phyloP scores from a whole-genome alignment of 192 early-diverging fungal genomes.

The Backusella luteola region DNA sequence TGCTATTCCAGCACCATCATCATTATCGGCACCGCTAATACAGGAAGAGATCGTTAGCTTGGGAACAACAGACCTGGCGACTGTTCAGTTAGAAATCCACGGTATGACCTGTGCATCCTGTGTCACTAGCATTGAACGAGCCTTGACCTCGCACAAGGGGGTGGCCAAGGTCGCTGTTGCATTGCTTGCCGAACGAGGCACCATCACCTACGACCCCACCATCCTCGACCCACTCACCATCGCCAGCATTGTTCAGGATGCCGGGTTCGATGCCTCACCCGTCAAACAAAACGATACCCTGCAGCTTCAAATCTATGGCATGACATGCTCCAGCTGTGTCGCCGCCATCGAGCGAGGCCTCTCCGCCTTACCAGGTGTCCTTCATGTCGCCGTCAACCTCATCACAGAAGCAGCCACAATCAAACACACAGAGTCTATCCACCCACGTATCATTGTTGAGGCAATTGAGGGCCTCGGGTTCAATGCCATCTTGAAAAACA shows the following conservation, averaged over 20 bases:
- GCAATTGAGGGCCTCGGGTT: conserved; percentile 75
- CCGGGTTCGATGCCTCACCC: conserved; percentile 76
- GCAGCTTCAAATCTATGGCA: conserved; percentile 56
- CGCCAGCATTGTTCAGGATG: conserved; percentile 64
- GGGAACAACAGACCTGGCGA: conserved; percentile 45
- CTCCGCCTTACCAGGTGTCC: conserved; percentile 43
- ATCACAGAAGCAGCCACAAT: conserved; percentile 69
- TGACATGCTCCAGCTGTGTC: conserved; percentile 90
- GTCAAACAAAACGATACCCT: conserved; percentile 32
- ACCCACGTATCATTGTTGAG: conserved; percentile 78
- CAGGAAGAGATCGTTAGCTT: not conserved
- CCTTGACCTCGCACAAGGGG: conserved; percentile 51
- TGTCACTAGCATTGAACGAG: conserved; percentile 72
- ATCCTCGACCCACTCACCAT: conserved; percentile 43
- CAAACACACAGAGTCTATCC: conserved; percentile 57
- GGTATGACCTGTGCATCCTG: conserved; percentile 91
- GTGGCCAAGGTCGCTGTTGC: conserved; percentile 56
- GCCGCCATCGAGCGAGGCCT: conserved; percentile 63
- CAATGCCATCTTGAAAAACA: conserved; percentile 20
- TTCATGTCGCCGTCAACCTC: conserved; percentile 63
- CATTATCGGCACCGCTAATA: not conserved
- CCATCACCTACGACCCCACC: conserved; percentile 65
- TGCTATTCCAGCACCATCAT: conserved; percentile 9
- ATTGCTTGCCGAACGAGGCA: conserved; percentile 73
- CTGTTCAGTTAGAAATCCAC: conserved; percentile 73